Evolutionary conservation across 2,329 filamentous ascomycete genomes (phyloP), one percentile per base, ranked within the genome.

Genomic region (Polychaeton citri): DNA sequence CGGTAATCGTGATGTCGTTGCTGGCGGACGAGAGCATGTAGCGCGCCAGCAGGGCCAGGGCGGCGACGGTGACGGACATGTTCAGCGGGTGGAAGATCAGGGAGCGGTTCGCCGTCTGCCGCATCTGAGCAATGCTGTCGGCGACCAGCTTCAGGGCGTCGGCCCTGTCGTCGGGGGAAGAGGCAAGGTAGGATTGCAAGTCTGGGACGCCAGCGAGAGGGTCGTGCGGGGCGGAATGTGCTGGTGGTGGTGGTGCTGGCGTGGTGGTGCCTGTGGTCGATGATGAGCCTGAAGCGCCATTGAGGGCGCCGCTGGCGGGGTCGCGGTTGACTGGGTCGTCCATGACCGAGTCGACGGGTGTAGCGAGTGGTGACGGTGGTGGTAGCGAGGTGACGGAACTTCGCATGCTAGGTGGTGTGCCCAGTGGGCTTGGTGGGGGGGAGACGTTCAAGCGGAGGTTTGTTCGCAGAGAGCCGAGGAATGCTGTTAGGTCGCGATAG

Each of bases 121-220:
- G 76, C 65, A 90, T 85, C 60, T 93, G 80, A 21, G 83, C 81
- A 34, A 92, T 73, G 39, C 79, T 84, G 59, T 88, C 83, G 41
- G 84, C 79, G 26, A 93, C 69, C 15, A 93, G 72, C 43, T 72
- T 72, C 35, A 93, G 66, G 13, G 79, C 78, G 38, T 75, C 69
- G 43, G 76, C 61, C 52, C 79, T 76, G 54, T 86, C 79, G 35
- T 66, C 54, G 34, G 72, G 62, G 34, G 57, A 49, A 34, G 54
- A 54, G 17, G 66, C 56, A 10, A 62, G 56, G 46, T 74, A 72
- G 35, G 81, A 74, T 34, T 69, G 71, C 30, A 86, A 70, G 6
- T 76, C 69, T 5, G 78, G 76, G 38, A 81, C 65, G 48, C 69
- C 67, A 44, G 72, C 69, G 40, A 70, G 59, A 36, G 59, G 57